phyloP scores from a whole-genome alignment of 306 rosid species.

The Quercus bicolor region DNA sequence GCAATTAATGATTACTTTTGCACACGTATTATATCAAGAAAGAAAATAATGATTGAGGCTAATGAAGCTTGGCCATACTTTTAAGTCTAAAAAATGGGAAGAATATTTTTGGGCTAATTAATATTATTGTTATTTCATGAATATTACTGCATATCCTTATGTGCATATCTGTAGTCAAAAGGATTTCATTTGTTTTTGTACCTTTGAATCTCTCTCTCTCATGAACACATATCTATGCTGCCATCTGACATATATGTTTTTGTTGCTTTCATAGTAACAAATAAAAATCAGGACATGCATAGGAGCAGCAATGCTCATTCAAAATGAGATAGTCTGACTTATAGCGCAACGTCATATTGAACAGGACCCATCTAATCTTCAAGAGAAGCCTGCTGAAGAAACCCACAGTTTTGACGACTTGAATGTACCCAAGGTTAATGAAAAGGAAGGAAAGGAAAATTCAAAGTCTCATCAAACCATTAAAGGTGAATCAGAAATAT shows the following conservation, averaged over 20 bases:
- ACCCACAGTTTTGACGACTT: not conserved
- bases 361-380: conserved; percentile 21
- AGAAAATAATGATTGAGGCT: not conserved
- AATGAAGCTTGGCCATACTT: not conserved
- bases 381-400: conserved; percentile 13
- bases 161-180: not conserved
- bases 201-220: not conserved
- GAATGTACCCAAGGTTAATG: not conserved
- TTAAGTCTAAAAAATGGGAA: not conserved
- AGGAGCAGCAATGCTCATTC: not conserved
- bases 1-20: not conserved
- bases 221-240: not conserved
- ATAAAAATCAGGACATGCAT: not conserved
- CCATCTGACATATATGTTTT: too few species aligned
- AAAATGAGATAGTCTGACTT: not conserved
- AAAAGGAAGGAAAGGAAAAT: conserved; percentile 4
- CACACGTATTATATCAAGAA: not conserved
- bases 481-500: conserved; percentile 2
- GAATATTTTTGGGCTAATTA: not conserved
- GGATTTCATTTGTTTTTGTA: not conserved
- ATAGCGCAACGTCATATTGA: not conserved
- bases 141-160: not conserved
- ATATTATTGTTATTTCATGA: not conserved
- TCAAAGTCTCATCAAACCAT: not conserved
- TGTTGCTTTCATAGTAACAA: not conserved